Conservation (phyloP, 768 basidiomycete genomes). For the Lactarius sanguifluus region DNA sequence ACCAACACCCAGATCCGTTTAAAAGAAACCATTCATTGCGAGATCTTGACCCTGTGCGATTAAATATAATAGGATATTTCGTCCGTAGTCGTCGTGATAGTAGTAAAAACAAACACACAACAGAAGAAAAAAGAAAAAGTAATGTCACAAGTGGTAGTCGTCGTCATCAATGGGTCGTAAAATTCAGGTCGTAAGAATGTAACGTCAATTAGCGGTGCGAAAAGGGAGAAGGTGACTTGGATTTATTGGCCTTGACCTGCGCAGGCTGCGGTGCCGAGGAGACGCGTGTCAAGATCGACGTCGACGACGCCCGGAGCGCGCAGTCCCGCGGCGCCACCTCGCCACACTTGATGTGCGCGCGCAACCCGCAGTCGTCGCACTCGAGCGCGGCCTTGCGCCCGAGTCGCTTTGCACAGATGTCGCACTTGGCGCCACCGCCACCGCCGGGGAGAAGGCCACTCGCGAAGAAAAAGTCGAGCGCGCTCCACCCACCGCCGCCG, state of each 20-base stretch:
- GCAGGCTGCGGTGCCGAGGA: slow-evolving; percentile 7
- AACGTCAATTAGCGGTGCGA: not conserved
- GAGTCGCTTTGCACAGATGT: slow-evolving; percentile 76
- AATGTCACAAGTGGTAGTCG: not conserved
- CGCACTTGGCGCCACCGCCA: slow-evolving; percentile 63
- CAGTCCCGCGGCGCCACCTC: slow-evolving; percentile 76
- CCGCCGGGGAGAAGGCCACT: slow-evolving; percentile 51
- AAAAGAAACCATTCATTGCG: not conserved
- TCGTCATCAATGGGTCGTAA: not conserved
- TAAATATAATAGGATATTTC: slow-evolving; percentile 1
- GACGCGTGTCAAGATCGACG: not conserved
- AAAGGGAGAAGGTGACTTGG: slow-evolving; percentile 19
- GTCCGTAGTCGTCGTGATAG: not conserved
- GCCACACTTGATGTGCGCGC: slow-evolving; percentile 87
- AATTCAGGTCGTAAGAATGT: not conserved
- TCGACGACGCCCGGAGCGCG: slow-evolving; percentile 48
- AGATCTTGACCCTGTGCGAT: not conserved
- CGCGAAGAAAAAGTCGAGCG: slow-evolving; percentile 75
- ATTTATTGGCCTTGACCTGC: slow-evolving; percentile 11
- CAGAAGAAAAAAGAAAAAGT: not conserved
- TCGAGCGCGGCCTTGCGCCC: slow-evolving; percentile 85
- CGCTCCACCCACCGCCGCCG: slow-evolving; percentile 57
- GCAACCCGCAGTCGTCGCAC: slow-evolving; percentile 86
- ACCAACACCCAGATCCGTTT: too few species aligned
- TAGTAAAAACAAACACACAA: not conserved